phyloP scores from a whole-genome alignment of 2,329 filamentous ascomycete species.

The Bipolaris sorokiniana region DNA sequence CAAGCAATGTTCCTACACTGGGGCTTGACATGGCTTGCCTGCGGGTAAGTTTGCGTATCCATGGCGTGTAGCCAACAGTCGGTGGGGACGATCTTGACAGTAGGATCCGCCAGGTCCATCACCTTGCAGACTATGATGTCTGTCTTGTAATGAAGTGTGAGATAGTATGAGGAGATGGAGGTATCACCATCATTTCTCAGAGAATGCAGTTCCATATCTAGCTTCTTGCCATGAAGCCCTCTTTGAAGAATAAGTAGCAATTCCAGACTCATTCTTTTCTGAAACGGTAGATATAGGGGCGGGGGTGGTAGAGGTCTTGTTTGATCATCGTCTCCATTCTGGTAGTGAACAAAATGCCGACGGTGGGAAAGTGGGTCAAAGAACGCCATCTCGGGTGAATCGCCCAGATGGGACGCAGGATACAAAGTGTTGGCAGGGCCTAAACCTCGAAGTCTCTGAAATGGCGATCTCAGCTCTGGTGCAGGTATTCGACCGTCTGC shows the following conservation, averaged over 20 bases:
- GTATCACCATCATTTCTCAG: neutral
- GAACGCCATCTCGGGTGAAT: conserved; percentile 1
- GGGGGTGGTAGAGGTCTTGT: neutral
- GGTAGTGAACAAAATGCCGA: neutral
- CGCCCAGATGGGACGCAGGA: neutral
- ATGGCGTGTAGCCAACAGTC: conserved; percentile 27
- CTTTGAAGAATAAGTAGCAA: no score
- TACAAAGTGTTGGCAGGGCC: neutral
- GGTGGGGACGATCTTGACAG: conserved; percentile 16
- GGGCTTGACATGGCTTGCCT: conserved; percentile 22
- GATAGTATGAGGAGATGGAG: neutral
- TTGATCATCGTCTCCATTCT: neutral
- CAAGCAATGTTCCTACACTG: conserved; percentile 18
- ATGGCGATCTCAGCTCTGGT: conserved; percentile 21
- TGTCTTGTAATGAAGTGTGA: neutral
- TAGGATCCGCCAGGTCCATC: no score
- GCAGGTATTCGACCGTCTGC: conserved; percentile 24
- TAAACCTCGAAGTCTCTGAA: conserved; percentile 10
- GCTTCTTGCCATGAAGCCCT: no score
- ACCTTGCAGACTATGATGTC: neutral
- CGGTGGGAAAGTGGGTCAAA: neutral
- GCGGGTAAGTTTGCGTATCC: conserved; percentile 21
- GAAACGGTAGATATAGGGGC: no score
- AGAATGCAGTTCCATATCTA: neutral
- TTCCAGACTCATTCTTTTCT: no score